Evolutionary conservation across 2,329 filamentous ascomycete genomes (phyloP).

Genomic region (Proliferodiscus dingleyae): DNA sequence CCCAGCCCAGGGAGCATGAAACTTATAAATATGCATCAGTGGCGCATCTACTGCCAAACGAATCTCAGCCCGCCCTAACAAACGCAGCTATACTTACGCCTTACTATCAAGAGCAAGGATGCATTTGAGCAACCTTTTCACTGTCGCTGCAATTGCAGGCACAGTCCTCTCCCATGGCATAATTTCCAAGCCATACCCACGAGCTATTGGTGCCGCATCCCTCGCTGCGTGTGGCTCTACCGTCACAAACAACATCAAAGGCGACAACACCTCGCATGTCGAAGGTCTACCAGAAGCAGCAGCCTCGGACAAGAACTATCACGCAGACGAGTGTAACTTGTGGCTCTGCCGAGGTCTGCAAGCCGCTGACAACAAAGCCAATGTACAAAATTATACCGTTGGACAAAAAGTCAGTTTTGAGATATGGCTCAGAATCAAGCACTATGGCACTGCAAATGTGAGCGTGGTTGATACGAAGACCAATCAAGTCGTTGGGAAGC

Average conservation of each 20-base stretch:
- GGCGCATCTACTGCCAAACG: not conserved
- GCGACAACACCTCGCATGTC: constrained; percentile 31
- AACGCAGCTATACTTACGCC: no score
- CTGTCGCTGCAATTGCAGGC: constrained; percentile 13
- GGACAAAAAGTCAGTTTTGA: constrained; percentile 42
- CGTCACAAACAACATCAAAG: constrained; percentile 33
- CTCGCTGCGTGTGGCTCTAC: constrained; percentile 40
- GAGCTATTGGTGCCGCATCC: constrained; percentile 38
- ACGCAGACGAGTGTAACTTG: constrained; percentile 34
- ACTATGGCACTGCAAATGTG: constrained; percentile 51
- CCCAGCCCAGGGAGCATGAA: not conserved
- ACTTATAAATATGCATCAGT: not conserved
- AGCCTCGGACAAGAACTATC: constrained; percentile 30
- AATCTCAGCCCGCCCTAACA: not conserved
- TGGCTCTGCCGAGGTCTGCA: constrained; percentile 46
- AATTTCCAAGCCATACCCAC: constrained; percentile 37
- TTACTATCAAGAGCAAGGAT: no score
- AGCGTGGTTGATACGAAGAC: constrained; percentile 46
- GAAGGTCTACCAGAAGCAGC: constrained; percentile 33
- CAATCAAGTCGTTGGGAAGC: constrained; percentile 44
- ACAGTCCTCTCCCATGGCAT: constrained; percentile 40
- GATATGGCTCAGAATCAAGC: constrained; percentile 41
- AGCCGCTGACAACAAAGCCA: constrained; percentile 39
- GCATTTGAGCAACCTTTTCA: not conserved
- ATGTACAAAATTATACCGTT: constrained; percentile 39